Percentiles rank a stretch among this genome's conserved stretches.
These are phyloP conservation scores for Euphorbia schlechtendalii DNA, from an alignment of 441 rosid genomes.

Conservation along the genomic window DNA sequence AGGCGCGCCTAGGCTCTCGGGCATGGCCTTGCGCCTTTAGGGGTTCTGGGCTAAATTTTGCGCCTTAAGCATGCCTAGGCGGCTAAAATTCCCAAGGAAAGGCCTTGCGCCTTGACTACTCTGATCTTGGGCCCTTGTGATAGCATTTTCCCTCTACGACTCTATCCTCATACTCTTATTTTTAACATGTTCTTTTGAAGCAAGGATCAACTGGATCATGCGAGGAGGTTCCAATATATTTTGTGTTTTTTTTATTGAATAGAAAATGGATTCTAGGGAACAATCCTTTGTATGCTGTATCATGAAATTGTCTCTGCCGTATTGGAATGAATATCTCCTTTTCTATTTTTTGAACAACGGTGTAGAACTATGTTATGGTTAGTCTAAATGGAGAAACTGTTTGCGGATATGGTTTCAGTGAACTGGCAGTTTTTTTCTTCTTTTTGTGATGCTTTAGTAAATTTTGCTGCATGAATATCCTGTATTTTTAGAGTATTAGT, in stretches of 20 bases:
- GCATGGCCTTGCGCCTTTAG: too few species aligned
- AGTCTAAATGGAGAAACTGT: not conserved
- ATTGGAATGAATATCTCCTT: not conserved
- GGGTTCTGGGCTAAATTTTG: too few species aligned
- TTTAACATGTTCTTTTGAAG: not conserved
- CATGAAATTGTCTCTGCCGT: not conserved
- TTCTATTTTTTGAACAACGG: not conserved
- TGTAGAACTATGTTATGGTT: not conserved
- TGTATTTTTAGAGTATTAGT: not conserved
- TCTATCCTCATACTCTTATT: not conserved
- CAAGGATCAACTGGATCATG: not conserved
- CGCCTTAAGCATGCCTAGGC: too few species aligned
- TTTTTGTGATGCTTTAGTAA: not conserved
- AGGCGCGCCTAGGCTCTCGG: too few species aligned
- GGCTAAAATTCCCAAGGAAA: too few species aligned
- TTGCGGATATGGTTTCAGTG: slow-evolving; percentile 2
- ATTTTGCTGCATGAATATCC: not conserved
- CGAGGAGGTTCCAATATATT: not conserved
- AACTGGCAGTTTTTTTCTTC: not conserved
- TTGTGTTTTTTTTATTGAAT: not conserved
- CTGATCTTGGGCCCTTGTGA: too few species aligned
- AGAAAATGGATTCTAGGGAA: not conserved
- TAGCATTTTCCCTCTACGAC: not conserved
- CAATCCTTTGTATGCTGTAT: not conserved
- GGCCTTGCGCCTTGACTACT: too few species aligned